Evolutionary conservation across 2,329 filamentous ascomycete species (phyloP), one percentile per base, ranked within the genome.

Genomic region (Tolypocladium pustulatum): DNA sequence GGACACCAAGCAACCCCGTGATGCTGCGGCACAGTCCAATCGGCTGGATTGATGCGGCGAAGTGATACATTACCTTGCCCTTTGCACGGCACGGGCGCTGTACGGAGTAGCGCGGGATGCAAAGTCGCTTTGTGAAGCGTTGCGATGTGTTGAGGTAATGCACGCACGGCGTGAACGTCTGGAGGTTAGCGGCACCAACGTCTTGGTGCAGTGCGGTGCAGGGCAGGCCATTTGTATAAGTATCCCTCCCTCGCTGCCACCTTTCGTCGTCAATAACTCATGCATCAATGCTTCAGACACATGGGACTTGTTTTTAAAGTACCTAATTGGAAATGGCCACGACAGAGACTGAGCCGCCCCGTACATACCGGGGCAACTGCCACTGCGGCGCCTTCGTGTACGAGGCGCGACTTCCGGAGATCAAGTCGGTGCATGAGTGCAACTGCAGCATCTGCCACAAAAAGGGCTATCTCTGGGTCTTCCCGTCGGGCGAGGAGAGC

Each of bases 361-460:
- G 73, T 61, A 77, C 75, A 17, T 81, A 84, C 68, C 73, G 81
- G 27, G 81, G 80, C 67, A 83, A 80, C 68, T 85, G 81, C 73
- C 81, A 84, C 67, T 85, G 82, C 67, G 76, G 73, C 7, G 73
- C 75, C 43, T 81, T 80, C 62, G 72, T 81, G 61, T 85, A 78
- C 66, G 79, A 80, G 65, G 65, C 75, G 57, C 68, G 72, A 3
- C 53, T 84, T 15, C 81, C 84, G 27, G 82, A 87, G 66, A 77
- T 89, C 61, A 82, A 81, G 65, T 69, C 76, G 5, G 78, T 77
- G 7, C 67, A 71, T 5, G 76, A 81, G 65, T 88, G 87, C 72
- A 85, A 86, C 70, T 90, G 88, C 73, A 88, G 84, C 71, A 81
- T 87, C 62, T 87, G 87, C 68, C 65, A 62, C 64, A 80, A 75